A percentile compares a stretch with the other conserved stretches of the same genome.
phyloP scores from a whole-genome alignment of 2,329 filamentous ascomycete species.

The Fusarium scirpi region DNA sequence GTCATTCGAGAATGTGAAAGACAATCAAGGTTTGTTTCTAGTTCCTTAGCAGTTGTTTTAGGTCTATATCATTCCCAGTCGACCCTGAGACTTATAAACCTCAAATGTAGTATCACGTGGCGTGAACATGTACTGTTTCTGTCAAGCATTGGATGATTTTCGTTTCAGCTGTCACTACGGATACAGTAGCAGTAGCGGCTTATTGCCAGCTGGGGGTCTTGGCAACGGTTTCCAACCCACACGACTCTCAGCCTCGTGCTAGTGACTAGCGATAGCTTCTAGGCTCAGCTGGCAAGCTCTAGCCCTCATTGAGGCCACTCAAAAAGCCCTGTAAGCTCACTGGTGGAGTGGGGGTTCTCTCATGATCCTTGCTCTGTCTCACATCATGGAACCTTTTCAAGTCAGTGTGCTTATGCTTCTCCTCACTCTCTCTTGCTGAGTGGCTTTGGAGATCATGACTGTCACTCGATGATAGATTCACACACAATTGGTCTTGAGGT shows the following conservation, averaged over 20 bases:
- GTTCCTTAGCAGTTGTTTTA: slow-evolving; percentile 14
- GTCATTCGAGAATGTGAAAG: slow-evolving; percentile 23
- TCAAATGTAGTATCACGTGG: slow-evolving; percentile 20
- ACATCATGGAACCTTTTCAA: slow-evolving; percentile 15
- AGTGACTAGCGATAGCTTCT: slow-evolving; percentile 27
- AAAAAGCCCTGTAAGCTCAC: slow-evolving; percentile 25
- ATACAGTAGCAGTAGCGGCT: slow-evolving; percentile 12
- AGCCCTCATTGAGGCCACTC: slow-evolving; percentile 33
- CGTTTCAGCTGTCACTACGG: slow-evolving; percentile 21
- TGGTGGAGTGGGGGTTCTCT: slow-evolving; percentile 19
- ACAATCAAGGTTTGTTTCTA: slow-evolving; percentile 26
- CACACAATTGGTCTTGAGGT: neutral
- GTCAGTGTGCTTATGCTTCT: slow-evolving; percentile 11
- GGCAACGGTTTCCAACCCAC: slow-evolving; percentile 35
- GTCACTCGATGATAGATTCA: neutral
- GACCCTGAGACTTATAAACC: neutral
- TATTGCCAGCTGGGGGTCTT: slow-evolving; percentile 26
- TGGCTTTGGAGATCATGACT: neutral
- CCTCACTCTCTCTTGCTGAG: slow-evolving; percentile 8
- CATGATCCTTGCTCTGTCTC: slow-evolving; percentile 16
- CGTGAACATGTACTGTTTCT: neutral
- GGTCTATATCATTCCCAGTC: neutral
- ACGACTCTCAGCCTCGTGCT: slow-evolving; percentile 38
- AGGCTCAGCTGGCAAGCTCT: slow-evolving; percentile 39
- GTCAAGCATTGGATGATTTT: slow-evolving; percentile 10